These are phyloP conservation scores for Musa beccarii DNA, from an alignment of 176 grass and related monocot genomes.

Conservation along the genomic window DNA sequence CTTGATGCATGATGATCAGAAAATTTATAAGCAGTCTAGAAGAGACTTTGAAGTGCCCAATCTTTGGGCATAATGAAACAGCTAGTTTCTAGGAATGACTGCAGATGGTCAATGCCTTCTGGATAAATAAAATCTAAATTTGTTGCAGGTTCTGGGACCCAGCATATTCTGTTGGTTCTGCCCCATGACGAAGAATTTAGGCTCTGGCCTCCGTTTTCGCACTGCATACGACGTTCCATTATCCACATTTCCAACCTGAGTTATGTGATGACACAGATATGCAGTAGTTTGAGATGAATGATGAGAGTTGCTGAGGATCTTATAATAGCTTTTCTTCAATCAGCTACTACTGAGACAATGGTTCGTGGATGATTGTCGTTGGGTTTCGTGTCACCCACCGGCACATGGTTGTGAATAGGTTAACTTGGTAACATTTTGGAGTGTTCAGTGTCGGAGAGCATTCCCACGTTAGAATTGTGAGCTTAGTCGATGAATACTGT, in stretches of 20 bases:
- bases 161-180: slow-evolving; percentile 73
- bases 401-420: no score
- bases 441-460: background rate
- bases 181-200: slow-evolving; percentile 43
- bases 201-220: slow-evolving; percentile 61
- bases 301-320: background rate
- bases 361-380: no score
- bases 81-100: background rate
- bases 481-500: background rate
- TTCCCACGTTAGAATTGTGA: background rate
- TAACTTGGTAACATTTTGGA: background rate
- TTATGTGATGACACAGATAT: background rate
- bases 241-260: slow-evolving; percentile 34
- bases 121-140: background rate
- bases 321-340: background rate
- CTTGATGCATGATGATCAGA: no score
- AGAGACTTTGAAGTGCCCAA: no score
- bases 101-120: background rate
- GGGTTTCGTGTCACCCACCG: background rate
- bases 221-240: slow-evolving; percentile 60
- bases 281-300: background rate
- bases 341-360: background rate
- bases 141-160: slow-evolving; percentile 52
- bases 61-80: background rate
- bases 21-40: background rate